These are phyloP conservation scores for Ceratobasidium papillatum DNA, from an alignment of 1,284 basidiomycete genomes.

Conservation along the genomic window DNA sequence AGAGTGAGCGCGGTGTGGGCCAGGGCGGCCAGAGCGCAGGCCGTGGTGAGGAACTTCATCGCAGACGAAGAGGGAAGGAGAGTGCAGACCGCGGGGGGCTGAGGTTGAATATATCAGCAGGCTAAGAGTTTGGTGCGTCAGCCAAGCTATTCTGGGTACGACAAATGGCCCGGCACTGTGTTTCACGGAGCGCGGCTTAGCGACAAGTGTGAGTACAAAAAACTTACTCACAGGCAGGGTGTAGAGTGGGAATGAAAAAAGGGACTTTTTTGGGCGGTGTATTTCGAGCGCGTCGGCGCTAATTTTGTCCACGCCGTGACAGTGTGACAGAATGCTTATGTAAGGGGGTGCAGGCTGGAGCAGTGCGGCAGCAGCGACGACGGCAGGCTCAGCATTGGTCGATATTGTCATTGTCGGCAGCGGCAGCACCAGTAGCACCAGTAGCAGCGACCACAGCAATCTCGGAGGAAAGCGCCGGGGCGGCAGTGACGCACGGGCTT, in stretches of 20 bases:
- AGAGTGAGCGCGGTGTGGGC: conserved; percentile 40
- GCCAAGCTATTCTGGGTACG: neutral
- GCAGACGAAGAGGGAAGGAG: conserved; percentile 38
- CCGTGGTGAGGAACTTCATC: conserved; percentile 43
- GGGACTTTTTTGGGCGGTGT: neutral
- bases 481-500: conserved; percentile 3
- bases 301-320: neutral
- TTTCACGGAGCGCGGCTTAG: neutral
- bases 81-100: neutral
- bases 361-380: neutral
- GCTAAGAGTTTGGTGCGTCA: neutral
- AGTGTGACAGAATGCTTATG: neutral
- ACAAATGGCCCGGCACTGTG: neutral
- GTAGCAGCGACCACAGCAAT: neutral
- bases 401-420: too few species aligned
- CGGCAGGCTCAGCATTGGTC: neutral
- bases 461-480: neutral
- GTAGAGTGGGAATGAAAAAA: neutral
- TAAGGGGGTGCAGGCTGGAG: neutral
- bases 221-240: neutral
- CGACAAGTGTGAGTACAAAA: too few species aligned
- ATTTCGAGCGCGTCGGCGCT: neutral
- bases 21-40: conserved; percentile 39
- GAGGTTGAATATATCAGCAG: neutral
- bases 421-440: neutral